Percentiles rank a stretch among this genome's conserved stretches.
phyloP scores from a whole-genome alignment of 805 yeast genomes.

The Starmera amethionina region DNA sequence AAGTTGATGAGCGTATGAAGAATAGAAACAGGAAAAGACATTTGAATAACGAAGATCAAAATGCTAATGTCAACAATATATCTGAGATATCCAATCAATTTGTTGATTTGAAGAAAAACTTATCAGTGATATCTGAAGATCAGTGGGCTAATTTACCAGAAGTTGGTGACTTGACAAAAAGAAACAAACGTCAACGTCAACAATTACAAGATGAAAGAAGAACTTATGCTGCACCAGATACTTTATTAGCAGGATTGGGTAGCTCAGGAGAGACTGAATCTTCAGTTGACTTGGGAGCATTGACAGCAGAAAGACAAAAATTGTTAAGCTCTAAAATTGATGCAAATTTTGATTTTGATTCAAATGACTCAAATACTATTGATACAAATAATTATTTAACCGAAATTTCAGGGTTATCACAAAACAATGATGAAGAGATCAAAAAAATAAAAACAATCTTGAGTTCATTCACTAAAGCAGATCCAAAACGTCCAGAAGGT shows the following conservation, averaged over 20 bases:
- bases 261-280: conserved; percentile 20
- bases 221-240: conserved; percentile 78
- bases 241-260: conserved; percentile 34
- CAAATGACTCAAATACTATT: conserved; percentile 4
- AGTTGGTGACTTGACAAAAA: conserved; percentile 76
- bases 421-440: conserved; percentile 38
- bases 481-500: conserved; percentile 64
- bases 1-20: conserved; percentile 49
- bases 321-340: conserved; percentile 48
- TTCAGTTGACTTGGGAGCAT: conserved; percentile 34
- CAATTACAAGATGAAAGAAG: conserved; percentile 55
- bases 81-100: conserved; percentile 42
- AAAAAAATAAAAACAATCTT: conserved; percentile 50
- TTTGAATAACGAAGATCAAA: conserved; percentile 16
- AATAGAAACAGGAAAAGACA: conserved; percentile 17
- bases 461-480: conserved; percentile 56
- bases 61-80: conserved; percentile 11
- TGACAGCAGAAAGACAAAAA: conserved; percentile 56
- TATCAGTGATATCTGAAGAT: conserved; percentile 48
- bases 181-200: conserved; percentile 63
- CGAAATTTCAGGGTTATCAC: conserved; percentile 19
- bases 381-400: conserved; percentile 26
- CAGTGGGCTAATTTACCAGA: conserved; percentile 85
- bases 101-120: conserved; percentile 54
- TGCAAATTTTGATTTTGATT: conserved; percentile 15